Evolutionary conservation across 805 yeast species (phyloP), one percentile per base, ranked within the genome.

Genomic region (Teunomyces aglyptinius): DNA sequence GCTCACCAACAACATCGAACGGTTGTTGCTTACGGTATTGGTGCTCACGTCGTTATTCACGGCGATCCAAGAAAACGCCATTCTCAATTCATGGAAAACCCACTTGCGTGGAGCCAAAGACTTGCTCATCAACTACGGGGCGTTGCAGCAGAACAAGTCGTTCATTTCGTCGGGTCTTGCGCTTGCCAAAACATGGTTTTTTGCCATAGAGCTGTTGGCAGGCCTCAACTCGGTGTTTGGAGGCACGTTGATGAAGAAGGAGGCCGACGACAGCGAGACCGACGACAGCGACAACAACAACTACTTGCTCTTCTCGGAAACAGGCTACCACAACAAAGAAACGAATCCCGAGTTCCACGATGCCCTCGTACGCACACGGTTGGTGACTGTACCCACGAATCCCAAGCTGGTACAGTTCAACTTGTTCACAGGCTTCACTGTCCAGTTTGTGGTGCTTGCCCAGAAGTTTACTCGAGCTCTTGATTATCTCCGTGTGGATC

Each of bases 391-490:
- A 7, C 15, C 47, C 6, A 45, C 50, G 1, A 28, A 27, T 10
- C 51, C 52, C 2, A 34, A 31, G 19, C 51, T 43, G 42, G 35
- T 44, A 11, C 55, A 54, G 12, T 68, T 67, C 53, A 69, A 69
- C 48, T 44, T 70, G 20, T 69, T 56, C 47, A 55, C 65, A 49
- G 76, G 76, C 10, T 67, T 56, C 48, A 56, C 62, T 8, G 54
- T 60, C 49, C 54, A 57, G 20, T 53, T 58, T 8, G 67, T 68
- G 1, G 45, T 48, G 18, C 53, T 65, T 11, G 50, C 60, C 7
- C 57, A 68, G 46, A 67, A 65, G 43, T 58, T 60, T 34, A 54
- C 57, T 11, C 52, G 55, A 33, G 52, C 52, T 6, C 48, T 64
- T 13, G 70, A 65, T 41, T 49, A 49, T 13, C 44, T 65, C 12